A percentile compares a stretch with the other conserved stretches of the same genome.
phyloP scores from a whole-genome alignment of 1,284 basidiomycete genomes.

The Heliocybe sulcata region DNA sequence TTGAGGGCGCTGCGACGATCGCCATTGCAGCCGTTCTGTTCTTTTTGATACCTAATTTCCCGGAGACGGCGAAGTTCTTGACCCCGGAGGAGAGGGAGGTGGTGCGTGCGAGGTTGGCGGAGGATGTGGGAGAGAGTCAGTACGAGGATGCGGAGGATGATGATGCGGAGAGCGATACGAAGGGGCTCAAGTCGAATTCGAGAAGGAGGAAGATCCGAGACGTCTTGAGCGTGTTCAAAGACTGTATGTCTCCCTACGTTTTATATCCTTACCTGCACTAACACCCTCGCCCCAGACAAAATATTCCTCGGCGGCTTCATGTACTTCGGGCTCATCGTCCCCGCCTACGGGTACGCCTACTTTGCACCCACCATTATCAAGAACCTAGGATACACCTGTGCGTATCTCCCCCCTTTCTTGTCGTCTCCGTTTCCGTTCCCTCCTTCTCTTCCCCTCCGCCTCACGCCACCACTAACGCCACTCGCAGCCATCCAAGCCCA shows the following conservation, averaged over 20 bases:
- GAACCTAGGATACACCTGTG: constrained; percentile 30
- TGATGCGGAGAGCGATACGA: constrained; percentile 9
- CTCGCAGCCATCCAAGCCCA: constrained; percentile 35
- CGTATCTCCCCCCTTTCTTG: too few species aligned
- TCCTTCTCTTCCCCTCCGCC: neutral
- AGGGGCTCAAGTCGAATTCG: neutral
- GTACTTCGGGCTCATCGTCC: constrained; percentile 24
- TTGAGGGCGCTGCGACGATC: constrained; percentile 30
- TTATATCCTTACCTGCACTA: neutral
- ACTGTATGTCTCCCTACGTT: constrained; percentile 12
- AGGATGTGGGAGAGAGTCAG: constrained; percentile 19
- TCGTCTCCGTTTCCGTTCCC: too few species aligned
- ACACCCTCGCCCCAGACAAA: constrained; percentile 15
- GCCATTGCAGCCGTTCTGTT: constrained; percentile 22
- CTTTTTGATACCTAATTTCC: constrained; percentile 23
- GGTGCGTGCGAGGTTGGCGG: constrained; percentile 20
- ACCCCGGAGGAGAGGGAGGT: constrained; percentile 21
- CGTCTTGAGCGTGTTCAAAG: constrained; percentile 10
- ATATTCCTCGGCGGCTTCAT: constrained; percentile 23
- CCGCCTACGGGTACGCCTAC: constrained; percentile 22
- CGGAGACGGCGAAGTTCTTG: constrained; percentile 21
- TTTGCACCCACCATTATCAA: constrained; percentile 28
- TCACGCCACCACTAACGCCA: neutral
- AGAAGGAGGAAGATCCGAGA: neutral
- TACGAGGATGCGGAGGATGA: constrained; percentile 5